Evolutionary conservation across 495 filamentous ascomycete genomes (phyloP).

Genomic region (Cetradonia linearis): DNA sequence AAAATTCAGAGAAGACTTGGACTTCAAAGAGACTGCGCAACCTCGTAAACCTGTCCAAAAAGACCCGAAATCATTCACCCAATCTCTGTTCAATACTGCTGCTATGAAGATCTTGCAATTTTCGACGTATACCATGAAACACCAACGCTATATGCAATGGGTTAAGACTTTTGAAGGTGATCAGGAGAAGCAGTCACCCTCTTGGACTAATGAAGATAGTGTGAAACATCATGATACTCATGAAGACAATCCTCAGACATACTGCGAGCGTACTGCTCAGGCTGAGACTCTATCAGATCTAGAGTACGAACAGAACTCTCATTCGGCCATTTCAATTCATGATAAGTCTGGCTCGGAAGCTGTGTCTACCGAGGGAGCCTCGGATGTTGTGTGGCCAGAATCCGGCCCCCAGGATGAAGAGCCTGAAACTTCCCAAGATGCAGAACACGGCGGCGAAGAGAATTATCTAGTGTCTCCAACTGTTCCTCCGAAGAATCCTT

Average conservation of each 20-base stretch:
- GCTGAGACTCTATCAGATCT: neutral
- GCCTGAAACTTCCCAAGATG: neutral
- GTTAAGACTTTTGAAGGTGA: neutral
- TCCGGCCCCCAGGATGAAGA: neutral
- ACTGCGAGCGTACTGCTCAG: neutral
- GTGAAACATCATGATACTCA: neutral
- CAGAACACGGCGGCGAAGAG: neutral
- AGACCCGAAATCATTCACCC: slow-evolving; percentile 76
- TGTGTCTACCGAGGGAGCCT: no score
- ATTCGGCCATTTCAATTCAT: neutral
- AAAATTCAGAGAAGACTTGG: neutral
- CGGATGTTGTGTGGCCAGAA: neutral
- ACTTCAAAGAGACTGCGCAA: neutral
- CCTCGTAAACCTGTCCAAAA: slow-evolving; percentile 43
- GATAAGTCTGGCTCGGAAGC: neutral
- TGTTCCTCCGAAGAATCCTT: neutral
- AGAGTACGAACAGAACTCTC: neutral
- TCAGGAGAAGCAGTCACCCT: neutral
- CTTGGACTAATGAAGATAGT: neutral
- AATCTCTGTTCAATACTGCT: slow-evolving; percentile 71
- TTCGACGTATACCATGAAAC: neutral
- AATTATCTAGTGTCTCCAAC: neutral
- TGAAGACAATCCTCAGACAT: neutral
- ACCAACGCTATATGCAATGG: slow-evolving; percentile 3
- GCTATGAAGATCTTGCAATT: slow-evolving; percentile 62